Base-by-base conservation (phyloP, 169 alveolate genomes). In the Plasmodium gallinaceum region DNA sequence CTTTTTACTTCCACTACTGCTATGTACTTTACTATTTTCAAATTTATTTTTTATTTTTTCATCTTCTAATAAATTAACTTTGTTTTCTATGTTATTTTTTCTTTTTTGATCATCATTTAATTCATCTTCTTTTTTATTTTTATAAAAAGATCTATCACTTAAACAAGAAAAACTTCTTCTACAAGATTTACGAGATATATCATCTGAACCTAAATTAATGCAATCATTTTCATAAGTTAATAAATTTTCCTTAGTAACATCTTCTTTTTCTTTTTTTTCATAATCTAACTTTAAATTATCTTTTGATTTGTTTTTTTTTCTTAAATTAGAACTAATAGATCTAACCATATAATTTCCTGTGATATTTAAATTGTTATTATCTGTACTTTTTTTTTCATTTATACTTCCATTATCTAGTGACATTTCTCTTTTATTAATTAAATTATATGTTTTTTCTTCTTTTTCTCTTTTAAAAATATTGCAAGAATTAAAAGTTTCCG, bases 201-300 rank as follows among this genome's bases (percentile, higher is more conserved):
- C 91, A 32, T 39, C 43, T 3, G 65, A 54, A 3, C 39, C 10
- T 9, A 46, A 66, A 18, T 42, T 51, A n/a, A 68, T 51, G 42
- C 61, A 51, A 5, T 83, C 80, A 68, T 42, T 69, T 54, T 68
- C 91, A 57, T 83, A 83, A n/a, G 91, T 83, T 83, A 83, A 68
- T 12, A 83, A 45, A 68, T 83, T 83, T 14, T 83, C 91, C 46
- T 83, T 83, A 32, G 91, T 83, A 32, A 83, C 22, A 65, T 83
- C 91, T 83, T 83, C 91, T 57, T 83, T 83, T 66, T 83, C 80
- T 45, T 80, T 83, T 39, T 83, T 83, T 37, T 83, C 91, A 60
- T 68, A 83, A 20, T 83, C 83, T 68, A 83, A 45, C 39, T 68
- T 66, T 68, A 60, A 45, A 9, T 39, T 72, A 57, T 66, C 83